Evolutionary conservation across 371 early-diverging fungal genomes (phyloP), one percentile per base, ranked within the genome.

Genomic region (Smittium mucronatum): DNA sequence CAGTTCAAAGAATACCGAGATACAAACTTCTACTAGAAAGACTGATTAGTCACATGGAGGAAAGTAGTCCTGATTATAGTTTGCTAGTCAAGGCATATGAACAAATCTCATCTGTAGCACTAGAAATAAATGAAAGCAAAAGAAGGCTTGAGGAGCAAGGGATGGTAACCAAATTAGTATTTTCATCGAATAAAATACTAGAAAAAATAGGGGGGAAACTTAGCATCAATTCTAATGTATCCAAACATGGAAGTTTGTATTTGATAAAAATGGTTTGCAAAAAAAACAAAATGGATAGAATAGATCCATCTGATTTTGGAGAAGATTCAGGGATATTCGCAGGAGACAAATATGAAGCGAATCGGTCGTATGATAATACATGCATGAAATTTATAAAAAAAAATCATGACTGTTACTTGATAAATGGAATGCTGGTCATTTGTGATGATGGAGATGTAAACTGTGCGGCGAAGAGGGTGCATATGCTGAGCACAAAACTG

Each of bases 1-100:
- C 93, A 0, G 84, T 93, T 1, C 93, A 93, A 74, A 84, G 93
- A 1, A 82, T 93, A 61, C 90, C 89, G 1, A 86, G 92, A 58
- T 92, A 91, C 76, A 82, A 81, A 71, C 69, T 93, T 71, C 80
- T 93, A 30, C 80, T 91, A n/a, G 81, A 85, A 35, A 85, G 87
- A 58, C 72, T 93, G 28, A 76, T 88, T 1, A 77, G 79, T 67
- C 75, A 81, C 75, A 89, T 91, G 0, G 82, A 83, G 21, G 64
- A 65, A 1, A 76, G 72, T 31, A 89, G 90, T 71, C 81, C 84
- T 2, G 92, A 91, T 73, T 81, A 84, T 58, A 76, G 75, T 33
- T 73, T 76, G 25, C 79, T 91, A 34, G 75, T 72, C 30, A 35
- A 63, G 0, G 91, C 90, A 0, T 73, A 82, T 25, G 83, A 74